Evolutionary conservation across 306 rosid species (phyloP).

Genomic region (Dalbergia cultrata): DNA sequence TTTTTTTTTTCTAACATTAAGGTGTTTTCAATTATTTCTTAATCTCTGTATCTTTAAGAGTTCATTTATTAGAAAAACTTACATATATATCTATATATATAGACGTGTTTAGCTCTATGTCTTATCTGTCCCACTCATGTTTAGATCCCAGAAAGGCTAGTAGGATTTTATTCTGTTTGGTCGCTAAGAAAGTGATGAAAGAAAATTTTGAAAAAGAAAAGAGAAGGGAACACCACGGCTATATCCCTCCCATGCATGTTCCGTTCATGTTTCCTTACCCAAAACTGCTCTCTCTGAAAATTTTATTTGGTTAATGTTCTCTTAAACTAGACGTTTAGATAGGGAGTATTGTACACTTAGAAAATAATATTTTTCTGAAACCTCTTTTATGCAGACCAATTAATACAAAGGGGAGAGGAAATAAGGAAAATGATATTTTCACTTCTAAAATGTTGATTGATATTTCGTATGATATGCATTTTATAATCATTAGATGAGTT

Average conservation of each 20-base stretch:
- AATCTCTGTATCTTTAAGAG: too few relatives aligned
- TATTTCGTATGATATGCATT: too few relatives aligned
- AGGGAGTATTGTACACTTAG: neutral
- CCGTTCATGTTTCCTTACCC: neutral
- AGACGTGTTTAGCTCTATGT: constrained; percentile 34
- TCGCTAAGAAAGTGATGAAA: constrained; percentile 18
- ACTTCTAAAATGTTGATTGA: too few relatives aligned
- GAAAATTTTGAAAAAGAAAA: neutral
- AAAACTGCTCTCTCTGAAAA: neutral
- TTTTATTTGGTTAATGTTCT: neutral
- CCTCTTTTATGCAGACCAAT: neutral
- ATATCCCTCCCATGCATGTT: constrained; percentile 41
- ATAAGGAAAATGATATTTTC: too few relatives aligned
- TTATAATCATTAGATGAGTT: too few relatives aligned
- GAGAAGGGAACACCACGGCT: neutral
- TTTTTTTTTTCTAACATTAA: too few relatives aligned
- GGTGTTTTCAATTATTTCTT: too few relatives aligned
- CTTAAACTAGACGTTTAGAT: neutral
- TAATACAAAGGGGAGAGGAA: too few relatives aligned
- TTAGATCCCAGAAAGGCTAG: constrained; percentile 46
- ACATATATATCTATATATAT: too few relatives aligned
- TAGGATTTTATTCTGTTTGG: constrained; percentile 48
- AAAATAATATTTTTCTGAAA: neutral
- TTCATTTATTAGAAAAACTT: too few relatives aligned
- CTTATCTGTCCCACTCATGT: constrained; percentile 54